Evolutionary conservation across 352 stramenopile species (phyloP).

Genomic region (Phytophthora agathidicida): DNA sequence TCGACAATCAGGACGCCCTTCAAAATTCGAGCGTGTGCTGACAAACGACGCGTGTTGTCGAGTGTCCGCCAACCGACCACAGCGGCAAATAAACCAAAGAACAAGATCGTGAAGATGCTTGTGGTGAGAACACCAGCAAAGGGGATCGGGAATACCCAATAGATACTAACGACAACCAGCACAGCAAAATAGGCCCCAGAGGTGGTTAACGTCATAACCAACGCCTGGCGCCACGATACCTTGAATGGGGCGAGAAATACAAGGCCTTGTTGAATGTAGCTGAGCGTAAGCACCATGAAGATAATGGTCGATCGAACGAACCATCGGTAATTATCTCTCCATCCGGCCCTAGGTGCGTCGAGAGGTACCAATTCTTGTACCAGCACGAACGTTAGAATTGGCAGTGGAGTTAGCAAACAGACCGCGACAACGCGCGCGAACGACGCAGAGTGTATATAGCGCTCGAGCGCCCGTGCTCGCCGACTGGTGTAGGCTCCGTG

Average conservation of each 20-base stretch:
- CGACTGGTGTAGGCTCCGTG: conserved; percentile 5
- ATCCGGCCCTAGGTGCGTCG: conserved; percentile 12
- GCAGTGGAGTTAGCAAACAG: conserved; percentile 20
- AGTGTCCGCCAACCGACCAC: conserved; percentile 3
- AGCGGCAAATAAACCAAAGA: conserved; percentile 10
- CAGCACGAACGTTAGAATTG: conserved; percentile 9
- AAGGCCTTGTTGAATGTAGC: conserved; percentile 12
- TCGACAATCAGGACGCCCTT: conserved; percentile 4
- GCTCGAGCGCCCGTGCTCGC: conserved; percentile 11
- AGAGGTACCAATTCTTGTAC: conserved; percentile 15
- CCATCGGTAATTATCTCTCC: conserved; percentile 17
- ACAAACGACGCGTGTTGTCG: background rate
- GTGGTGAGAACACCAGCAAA: conserved; percentile 28
- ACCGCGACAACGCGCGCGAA: conserved; percentile 9
- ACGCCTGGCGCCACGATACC: background rate
- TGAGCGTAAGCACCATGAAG: conserved; percentile 13
- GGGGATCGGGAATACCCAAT: conserved; percentile 30
- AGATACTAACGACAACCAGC: conserved; percentile 7
- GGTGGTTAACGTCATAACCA: background rate
- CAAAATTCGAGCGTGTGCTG: conserved; percentile 3
- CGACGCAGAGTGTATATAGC: conserved; percentile 13
- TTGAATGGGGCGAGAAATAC: conserved; percentile 14
- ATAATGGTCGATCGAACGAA: conserved; percentile 4
- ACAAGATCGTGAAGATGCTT: conserved; percentile 7
- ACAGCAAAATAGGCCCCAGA: conserved; percentile 12